Conservation (phyloP, 495 filamentous ascomycete species). For the Penicillium parvum region DNA sequence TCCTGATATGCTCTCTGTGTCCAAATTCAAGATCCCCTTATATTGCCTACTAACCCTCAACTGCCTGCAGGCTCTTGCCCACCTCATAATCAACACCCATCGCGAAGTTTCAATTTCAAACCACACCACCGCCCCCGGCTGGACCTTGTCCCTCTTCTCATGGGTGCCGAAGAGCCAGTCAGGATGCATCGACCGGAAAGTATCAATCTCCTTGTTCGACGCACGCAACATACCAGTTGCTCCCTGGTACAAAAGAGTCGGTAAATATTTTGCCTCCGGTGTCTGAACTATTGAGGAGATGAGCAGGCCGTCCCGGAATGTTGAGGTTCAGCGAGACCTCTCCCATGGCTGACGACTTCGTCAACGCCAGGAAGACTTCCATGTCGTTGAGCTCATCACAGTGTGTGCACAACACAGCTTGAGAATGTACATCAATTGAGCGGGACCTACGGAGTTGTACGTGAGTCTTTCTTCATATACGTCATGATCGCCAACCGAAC, state of each 20-base stretch:
- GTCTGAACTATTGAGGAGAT: neutral
- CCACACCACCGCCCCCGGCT: neutral
- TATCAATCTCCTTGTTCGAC: neutral
- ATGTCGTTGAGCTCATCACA: neutral
- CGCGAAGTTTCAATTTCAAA: neutral
- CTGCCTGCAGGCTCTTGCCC: neutral
- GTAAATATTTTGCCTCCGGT: neutral
- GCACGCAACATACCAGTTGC: neutral
- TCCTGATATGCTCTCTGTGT: neutral
- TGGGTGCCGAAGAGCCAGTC: neutral
- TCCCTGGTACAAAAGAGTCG: neutral
- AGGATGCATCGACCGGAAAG: neutral
- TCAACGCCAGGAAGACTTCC: neutral
- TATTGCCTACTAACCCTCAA: neutral
- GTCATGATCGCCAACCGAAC: neutral
- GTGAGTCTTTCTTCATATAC: neutral
- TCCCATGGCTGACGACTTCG: neutral
- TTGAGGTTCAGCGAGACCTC: neutral
- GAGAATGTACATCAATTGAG: neutral
- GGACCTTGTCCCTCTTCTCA: neutral
- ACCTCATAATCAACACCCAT: neutral
- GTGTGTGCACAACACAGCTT: neutral
- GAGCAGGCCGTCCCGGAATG: neutral
- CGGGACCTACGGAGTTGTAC: neutral
- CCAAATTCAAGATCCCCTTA: neutral